These are phyloP conservation scores for Xylariomycetidae sp. DNA, from an alignment of 2,329 filamentous ascomycete species.

Conservation along the genomic window DNA sequence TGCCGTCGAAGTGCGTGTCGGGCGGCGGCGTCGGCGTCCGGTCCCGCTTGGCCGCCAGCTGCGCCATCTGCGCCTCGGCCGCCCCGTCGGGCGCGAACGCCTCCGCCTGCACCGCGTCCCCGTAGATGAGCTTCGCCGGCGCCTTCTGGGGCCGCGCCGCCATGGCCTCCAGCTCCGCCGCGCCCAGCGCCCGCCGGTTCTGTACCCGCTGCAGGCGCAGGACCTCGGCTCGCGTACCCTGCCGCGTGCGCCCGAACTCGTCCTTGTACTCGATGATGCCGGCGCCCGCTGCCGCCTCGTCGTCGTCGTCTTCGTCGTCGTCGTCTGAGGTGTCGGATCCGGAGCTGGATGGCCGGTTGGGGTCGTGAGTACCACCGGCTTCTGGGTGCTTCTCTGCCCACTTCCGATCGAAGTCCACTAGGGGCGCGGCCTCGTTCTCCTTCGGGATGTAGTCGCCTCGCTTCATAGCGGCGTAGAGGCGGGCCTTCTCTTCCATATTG, in stretches of 20 bases:
- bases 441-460: slow-evolving; percentile 74
- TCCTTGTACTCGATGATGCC: slow-evolving; percentile 84
- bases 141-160: slow-evolving; percentile 54
- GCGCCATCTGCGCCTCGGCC: slow-evolving; percentile 62
- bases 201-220: slow-evolving; percentile 56
- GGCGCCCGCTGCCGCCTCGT: slow-evolving; percentile 31
- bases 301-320: slow-evolving; percentile 34
- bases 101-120: slow-evolving; percentile 75
- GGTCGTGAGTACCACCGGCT: slow-evolving; percentile 27
- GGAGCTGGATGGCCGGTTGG: slow-evolving; percentile 25
- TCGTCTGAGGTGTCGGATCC: slow-evolving; percentile 60
- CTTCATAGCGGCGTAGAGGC: slow-evolving; percentile 85
- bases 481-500: slow-evolving; percentile 86
- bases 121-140: slow-evolving; percentile 72
- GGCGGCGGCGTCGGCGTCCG: slow-evolving; percentile 74
- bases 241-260: slow-evolving; percentile 82
- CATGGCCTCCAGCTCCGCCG: slow-evolving; percentile 63
- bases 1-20: slow-evolving; percentile 79
- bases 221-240: slow-evolving; percentile 65
- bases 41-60: slow-evolving; percentile 73
- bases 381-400: slow-evolving; percentile 74
- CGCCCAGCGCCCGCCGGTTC: slow-evolving; percentile 46
- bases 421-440: slow-evolving; percentile 58
- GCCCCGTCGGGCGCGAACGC: slow-evolving; percentile 76
- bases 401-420: slow-evolving; percentile 94